phyloP scores from a whole-genome alignment of 345 rosid genomes.

The Arabis hirsuta region DNA sequence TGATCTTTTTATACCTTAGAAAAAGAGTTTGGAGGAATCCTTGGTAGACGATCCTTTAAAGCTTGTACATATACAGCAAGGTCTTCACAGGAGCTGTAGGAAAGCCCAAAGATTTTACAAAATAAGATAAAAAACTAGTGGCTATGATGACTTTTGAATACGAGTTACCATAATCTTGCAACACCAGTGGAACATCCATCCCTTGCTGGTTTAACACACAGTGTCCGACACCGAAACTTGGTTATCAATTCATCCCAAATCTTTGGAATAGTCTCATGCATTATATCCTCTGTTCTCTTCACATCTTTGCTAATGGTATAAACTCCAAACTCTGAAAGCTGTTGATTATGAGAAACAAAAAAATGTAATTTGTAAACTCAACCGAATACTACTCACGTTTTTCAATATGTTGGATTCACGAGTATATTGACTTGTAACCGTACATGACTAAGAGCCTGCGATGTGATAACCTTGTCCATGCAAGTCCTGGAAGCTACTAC shows the following conservation, averaged over 20 bases:
- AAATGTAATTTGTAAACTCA: slow-evolving; percentile 27
- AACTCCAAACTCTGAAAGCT: slow-evolving; percentile 79
- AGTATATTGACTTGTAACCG: slow-evolving; percentile 36
- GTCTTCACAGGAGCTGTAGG: slow-evolving; percentile 72
- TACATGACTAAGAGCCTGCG: slow-evolving; percentile 81
- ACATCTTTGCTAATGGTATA: slow-evolving; percentile 86
- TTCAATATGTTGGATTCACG: slow-evolving; percentile 9
- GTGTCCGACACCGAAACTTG: slow-evolving; percentile 71
- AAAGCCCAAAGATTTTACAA: slow-evolving; percentile 32
- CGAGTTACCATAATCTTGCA: slow-evolving; percentile 81
- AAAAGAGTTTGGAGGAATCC: slow-evolving; percentile 81
- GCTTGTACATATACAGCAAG: slow-evolving; percentile 72
- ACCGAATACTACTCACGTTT: slow-evolving; percentile 15
- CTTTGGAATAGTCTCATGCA: slow-evolving; percentile 49
- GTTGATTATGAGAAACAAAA: slow-evolving; percentile 41
- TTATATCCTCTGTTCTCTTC: slow-evolving; percentile 61
- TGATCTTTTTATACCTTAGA: slow-evolving; percentile 60
- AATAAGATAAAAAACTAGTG: background rate
- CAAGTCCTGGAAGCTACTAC: slow-evolving; percentile 76
- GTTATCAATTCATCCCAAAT: slow-evolving; percentile 70
- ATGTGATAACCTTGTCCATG: slow-evolving; percentile 91
- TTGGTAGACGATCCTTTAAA: slow-evolving; percentile 66
- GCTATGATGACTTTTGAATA: slow-evolving; percentile 2
- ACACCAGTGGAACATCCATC: slow-evolving; percentile 99
- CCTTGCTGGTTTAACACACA: slow-evolving; percentile 92